phyloP scores from a whole-genome alignment of 345 rosid genomes.

The Cochlearia excelsa region DNA sequence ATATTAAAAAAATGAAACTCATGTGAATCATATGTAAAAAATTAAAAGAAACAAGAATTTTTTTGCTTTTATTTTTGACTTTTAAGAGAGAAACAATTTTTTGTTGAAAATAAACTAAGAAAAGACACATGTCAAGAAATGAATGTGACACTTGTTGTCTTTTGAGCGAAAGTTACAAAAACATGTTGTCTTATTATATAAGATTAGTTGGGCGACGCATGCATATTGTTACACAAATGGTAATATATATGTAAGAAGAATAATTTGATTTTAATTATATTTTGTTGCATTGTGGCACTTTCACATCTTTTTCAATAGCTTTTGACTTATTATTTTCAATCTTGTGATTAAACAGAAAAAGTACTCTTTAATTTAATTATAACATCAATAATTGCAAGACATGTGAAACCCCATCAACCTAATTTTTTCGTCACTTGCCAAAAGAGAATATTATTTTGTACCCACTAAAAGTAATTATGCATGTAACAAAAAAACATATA shows the following conservation, averaged over 20 bases:
- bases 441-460: constrained; percentile 22
- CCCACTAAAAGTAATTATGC: background rate
- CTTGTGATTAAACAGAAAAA: constrained; percentile 29
- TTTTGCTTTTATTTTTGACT: too few species aligned
- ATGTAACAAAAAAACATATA: background rate
- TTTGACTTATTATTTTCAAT: constrained; percentile 30
- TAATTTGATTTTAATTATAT: constrained; percentile 1
- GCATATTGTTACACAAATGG: too few species aligned
- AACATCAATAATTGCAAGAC: constrained; percentile 26
- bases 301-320: constrained; percentile 21
- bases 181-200: too few species aligned
- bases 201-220: too few species aligned
- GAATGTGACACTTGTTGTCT: too few species aligned
- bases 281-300: constrained; percentile 12
- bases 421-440: constrained; percentile 25
- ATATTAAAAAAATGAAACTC: too few species aligned
- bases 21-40: too few species aligned
- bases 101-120: too few species aligned
- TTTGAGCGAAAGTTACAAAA: too few species aligned
- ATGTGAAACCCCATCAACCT: constrained; percentile 35
- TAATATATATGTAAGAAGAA: background rate
- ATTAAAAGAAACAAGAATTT: too few species aligned
- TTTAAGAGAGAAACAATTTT: too few species aligned
- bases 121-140: too few species aligned
- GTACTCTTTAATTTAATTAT: constrained; percentile 25